These are phyloP conservation scores for Brassica balearica DNA, from an alignment of 441 rosid genomes.

Conservation along the genomic window DNA sequence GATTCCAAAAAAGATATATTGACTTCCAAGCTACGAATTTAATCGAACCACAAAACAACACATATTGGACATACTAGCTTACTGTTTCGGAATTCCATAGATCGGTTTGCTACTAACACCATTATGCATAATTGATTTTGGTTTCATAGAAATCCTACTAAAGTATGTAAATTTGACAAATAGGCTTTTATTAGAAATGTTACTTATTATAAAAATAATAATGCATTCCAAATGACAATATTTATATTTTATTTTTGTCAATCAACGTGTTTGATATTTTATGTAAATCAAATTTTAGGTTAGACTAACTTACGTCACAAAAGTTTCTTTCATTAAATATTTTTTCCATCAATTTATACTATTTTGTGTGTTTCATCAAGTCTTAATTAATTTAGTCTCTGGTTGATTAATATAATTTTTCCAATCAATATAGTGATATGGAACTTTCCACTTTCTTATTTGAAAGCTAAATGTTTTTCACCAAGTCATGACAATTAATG, in stretches of 20 bases:
- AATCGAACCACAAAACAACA: no score
- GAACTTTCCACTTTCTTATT: not conserved
- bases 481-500: not conserved
- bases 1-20: not conserved
- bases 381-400: no score
- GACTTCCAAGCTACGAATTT: no score
- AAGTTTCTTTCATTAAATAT: not conserved
- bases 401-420: not conserved
- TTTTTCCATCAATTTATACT: not conserved
- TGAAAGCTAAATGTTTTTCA: not conserved
- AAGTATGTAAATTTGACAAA: not conserved
- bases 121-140: no score
- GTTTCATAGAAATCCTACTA: not conserved
- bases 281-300: not conserved
- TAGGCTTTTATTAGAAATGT: not conserved
- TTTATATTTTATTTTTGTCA: not conserved
- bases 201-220: not conserved
- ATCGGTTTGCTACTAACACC: no score
- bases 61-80: no score
- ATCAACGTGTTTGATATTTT: not conserved
- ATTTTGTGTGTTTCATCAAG: not conserved
- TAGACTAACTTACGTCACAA: not conserved
- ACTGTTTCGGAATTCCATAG: no score
- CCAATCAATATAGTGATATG: not conserved
- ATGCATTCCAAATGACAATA: not conserved